Percentiles rank a stretch among this genome's conserved stretches.
phyloP scores from a whole-genome alignment of 257 asterid species.

The Ehretia macrophylla region DNA sequence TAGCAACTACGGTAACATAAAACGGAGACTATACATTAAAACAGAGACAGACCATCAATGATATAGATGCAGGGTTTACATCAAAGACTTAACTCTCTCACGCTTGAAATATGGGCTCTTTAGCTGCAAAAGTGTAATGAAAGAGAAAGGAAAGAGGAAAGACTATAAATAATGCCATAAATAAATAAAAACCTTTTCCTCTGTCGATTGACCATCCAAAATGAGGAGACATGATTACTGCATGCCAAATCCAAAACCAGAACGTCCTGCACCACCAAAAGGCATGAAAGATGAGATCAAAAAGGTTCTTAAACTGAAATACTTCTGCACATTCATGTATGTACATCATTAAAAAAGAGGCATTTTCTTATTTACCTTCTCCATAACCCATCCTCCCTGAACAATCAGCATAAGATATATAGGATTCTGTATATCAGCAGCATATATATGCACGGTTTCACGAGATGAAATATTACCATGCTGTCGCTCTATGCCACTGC shows the following conservation, averaged over 20 bases:
- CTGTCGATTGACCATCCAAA: conserved; percentile 87
- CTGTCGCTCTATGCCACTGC: conserved; percentile 72
- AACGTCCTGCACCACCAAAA: conserved; percentile 53
- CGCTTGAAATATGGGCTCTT: not conserved
- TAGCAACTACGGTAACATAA: no score
- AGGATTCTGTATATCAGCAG: conserved; percentile 88
- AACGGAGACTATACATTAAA: no score
- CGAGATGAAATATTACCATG: conserved; percentile 72
- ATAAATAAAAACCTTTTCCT: conserved; percentile 56
- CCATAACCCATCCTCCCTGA: conserved; percentile 94
- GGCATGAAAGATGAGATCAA: conserved; percentile 1
- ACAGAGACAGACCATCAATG: not conserved
- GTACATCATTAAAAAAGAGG: conserved; percentile 14
- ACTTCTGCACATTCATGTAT: conserved; percentile 9
- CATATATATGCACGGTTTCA: conserved; percentile 71
- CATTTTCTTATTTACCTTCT: conserved; percentile 59
- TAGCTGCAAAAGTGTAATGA: not conserved
- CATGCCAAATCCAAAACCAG: conserved; percentile 75
- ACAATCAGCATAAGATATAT: conserved; percentile 57
- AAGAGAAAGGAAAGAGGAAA: not conserved
- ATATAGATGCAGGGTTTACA: not conserved
- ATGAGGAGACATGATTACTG: conserved; percentile 78
- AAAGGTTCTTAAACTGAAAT: conserved; percentile 7
- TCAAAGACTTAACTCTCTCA: not conserved
- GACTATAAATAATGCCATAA: not conserved